Evolutionary conservation across 257 asterid genomes (phyloP), one percentile per base, ranked within the genome.

Genomic region (Fraxinus anomala): DNA sequence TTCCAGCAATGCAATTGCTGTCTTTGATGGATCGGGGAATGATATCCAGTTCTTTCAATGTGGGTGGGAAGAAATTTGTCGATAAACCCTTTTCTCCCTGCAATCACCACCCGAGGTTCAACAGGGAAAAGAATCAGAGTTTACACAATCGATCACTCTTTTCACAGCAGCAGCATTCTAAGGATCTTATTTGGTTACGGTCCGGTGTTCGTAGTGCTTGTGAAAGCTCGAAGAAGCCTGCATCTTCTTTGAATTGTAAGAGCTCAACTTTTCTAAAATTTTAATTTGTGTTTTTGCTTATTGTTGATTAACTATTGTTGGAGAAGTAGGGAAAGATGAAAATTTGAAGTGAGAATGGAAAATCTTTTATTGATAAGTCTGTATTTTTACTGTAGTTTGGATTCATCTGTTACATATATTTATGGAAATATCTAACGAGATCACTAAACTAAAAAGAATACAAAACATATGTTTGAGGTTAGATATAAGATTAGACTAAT

Each of bases 1-100:
- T 92, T 77, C 97, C 93, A 21, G 96, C 97, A 28, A 83, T 94
- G 96, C 96, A 91, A 73, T 73, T 94, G 83, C 87, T 91, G 14
- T 89, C 96, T 68, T 82, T 91, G 84, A 94, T 91, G 97, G 91
- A 94, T 72, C 90, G 77, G 49, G 74, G 86, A 47, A 80, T 85
- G 34, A 77, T 75, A n/a, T 80, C 91, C 0, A 70, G 75, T 39
- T 42, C 92, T 1, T 37, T 79, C 77, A 76, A 83, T 77, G 65
- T 82, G 39, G 93, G 87, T 39, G 24, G 81, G 6, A 82, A 81
- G 59, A 76, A 49, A 63, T 75, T 80, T 82, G 81, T 77, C 13
- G 86, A 80, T 80, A 89, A 84, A 63, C 84, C 90, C 13, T 88
- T 85, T 71, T 68, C 88, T 77, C 86, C 87, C 2, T 85, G 91